Evolutionary conservation across 108 stramenopile genomes (phyloP), one percentile per base, ranked within the genome.

Genomic region (Conticribra guillardii): DNA sequence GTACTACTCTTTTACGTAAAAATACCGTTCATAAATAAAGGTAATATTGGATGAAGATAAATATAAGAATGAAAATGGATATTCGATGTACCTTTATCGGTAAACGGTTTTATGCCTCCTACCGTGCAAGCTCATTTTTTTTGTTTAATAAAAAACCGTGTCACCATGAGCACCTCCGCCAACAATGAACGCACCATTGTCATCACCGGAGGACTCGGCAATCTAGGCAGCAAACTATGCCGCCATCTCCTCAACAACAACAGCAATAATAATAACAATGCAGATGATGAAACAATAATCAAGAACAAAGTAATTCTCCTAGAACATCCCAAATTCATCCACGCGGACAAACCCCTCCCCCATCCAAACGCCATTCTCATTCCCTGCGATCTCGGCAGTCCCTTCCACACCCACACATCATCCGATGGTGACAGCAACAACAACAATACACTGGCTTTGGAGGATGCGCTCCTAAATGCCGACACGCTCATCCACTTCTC

Each of bases 181-280:
- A 11, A 41, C 37, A 11, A 11, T 11, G 37, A 9, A 41, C 37
- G 70, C 70, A 64, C 66, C 62, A 55, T 82, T 33, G 65, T 74
- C 49, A 82, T 82, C 64, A 82, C 81, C 18, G 81, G 81, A 33
- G 76, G 76, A 3, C 72, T 66, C 29, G 81, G 81, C 17, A 82
- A 82, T 51, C 71, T 82, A 31, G 81, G 81, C 24, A 32, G 62
- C 45, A 81, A 81, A 52, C 76, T 81, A 26, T 77, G 71, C 51
- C 44, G 49, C n/a, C 75, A 78, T 34, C 76, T 82, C 29, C 65
- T 78, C 44, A 8, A 41, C 2, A 29, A 7, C 0, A 4, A 22
- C 26, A 54, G 16, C 22, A 3, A 44, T 17, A 9, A 1, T 50
- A 21, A 23, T 46, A 69, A 45, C 68, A 32, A 46, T 17, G 1